Evolutionary conservation across 2,329 filamentous ascomycete species (phyloP).

Genomic region (Dactylellina sp.): DNA sequence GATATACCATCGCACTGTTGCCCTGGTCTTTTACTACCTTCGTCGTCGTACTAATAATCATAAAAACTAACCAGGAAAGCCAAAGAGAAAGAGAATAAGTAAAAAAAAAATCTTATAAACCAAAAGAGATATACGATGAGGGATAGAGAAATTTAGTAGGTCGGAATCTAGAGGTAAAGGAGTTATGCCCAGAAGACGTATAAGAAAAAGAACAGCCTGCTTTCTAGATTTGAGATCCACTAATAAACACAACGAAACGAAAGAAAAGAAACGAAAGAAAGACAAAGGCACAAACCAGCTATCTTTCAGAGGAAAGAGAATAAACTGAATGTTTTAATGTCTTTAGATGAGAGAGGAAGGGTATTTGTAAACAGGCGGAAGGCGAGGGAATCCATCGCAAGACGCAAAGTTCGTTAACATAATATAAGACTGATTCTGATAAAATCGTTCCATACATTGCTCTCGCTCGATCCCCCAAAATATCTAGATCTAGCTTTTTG

Average conservation of each 20-base stretch:
- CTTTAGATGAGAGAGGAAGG: background rate
- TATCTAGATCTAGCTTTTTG: constrained; percentile 25
- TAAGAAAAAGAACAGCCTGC: constrained; percentile 36
- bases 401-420: background rate
- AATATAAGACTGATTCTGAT: background rate
- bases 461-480: background rate
- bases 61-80: background rate
- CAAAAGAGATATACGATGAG: background rate
- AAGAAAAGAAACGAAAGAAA: background rate
- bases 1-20: no score
- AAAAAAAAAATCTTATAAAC: background rate
- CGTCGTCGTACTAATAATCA: no score
- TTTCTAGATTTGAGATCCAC: constrained; percentile 50
- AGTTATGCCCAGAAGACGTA: constrained; percentile 8
- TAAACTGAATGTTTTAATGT: no score
- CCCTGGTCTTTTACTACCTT: no score
- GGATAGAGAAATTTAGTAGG: constrained; percentile 3
- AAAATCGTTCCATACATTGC: constrained; percentile 34
- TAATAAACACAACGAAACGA: constrained; percentile 44
- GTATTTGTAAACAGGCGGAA: constrained; percentile 1
- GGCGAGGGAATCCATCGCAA: background rate
- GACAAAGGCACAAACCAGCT: background rate
- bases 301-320: background rate
- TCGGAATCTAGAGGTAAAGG: constrained; percentile 8
- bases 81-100: background rate